A percentile compares a stretch with the other conserved stretches of the same genome.
Evolutionary conservation across 495 filamentous ascomycete genomes (phyloP).

Genomic region (Annulohypoxylon stygium): DNA sequence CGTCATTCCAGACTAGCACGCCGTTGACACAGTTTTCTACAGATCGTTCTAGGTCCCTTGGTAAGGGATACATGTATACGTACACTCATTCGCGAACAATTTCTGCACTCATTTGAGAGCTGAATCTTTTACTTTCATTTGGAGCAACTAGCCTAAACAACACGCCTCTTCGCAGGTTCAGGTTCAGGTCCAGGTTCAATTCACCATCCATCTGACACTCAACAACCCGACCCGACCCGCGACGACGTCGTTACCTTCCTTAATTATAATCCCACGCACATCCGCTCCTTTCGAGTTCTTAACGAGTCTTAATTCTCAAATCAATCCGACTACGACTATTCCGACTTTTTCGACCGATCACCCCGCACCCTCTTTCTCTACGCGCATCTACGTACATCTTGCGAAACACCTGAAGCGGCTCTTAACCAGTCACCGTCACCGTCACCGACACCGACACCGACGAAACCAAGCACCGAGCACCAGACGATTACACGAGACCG

Average conservation of each 20-base stretch:
- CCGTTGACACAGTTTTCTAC: background rate
- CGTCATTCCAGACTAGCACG: constrained; percentile 32
- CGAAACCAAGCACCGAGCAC: constrained; percentile 4
- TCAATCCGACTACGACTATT: background rate
- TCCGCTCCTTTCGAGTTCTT: background rate
- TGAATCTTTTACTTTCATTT: constrained; percentile 3
- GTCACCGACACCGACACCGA: background rate
- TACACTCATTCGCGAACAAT: background rate
- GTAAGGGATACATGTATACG: constrained; percentile 31
- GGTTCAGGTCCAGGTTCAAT: background rate
- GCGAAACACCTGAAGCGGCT: background rate
- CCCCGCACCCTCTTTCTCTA: constrained; percentile 18
- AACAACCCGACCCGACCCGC: constrained; percentile 3
- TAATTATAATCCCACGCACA: background rate
- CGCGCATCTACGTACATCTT: background rate
- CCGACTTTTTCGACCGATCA: background rate
- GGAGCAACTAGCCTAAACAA: background rate
- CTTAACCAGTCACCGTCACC: background rate
- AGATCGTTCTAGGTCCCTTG: constrained; percentile 20
- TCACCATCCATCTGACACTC: background rate
- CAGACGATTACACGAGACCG: background rate
- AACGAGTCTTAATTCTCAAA: background rate
- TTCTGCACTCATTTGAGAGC: constrained; percentile 3
- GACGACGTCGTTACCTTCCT: background rate
- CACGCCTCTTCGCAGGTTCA: constrained; percentile 6